These are phyloP conservation scores for Cystobasidium ongulense DNA, from an alignment of 768 basidiomycete species.

Conservation along the genomic window DNA sequence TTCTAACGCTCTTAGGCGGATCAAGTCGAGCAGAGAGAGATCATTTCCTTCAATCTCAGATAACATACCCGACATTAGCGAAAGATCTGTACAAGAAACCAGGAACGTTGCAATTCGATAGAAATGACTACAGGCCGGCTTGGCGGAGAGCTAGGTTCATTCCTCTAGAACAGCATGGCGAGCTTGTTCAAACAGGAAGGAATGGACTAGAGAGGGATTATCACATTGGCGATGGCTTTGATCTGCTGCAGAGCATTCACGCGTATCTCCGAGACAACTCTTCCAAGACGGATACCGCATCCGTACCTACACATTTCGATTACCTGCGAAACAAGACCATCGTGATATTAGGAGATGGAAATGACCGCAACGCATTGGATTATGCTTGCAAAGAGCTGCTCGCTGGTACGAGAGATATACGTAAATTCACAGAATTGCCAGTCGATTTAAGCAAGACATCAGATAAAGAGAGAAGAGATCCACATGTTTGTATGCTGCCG, in stretches of 20 bases:
- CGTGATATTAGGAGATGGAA: not conserved
- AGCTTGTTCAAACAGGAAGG: not conserved
- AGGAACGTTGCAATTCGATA: not conserved
- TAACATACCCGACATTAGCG: not conserved
- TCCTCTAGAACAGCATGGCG: not conserved
- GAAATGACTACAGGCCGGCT: not conserved
- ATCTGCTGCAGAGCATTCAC: not conserved
- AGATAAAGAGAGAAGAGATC: not conserved
- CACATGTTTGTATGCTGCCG: not conserved
- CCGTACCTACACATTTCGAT: not conserved
- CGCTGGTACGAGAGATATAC: not conserved
- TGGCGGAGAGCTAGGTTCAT: not conserved
- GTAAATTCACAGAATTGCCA: not conserved
- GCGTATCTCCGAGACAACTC: not conserved
- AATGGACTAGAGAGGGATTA: conserved; percentile 1
- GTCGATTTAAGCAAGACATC: not conserved
- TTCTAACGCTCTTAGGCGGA: not conserved
- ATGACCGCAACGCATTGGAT: not conserved
- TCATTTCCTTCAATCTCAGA: not conserved
- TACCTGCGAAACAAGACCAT: conserved; percentile 1
- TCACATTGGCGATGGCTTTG: not conserved
- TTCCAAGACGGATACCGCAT: not conserved
- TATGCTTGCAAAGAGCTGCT: not conserved
- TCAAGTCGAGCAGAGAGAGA: not conserved
- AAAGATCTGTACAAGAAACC: not conserved